Evolutionary conservation across 2,329 filamentous ascomycete genomes (phyloP).

Genomic region (Trichophyton benhamiae): DNA sequence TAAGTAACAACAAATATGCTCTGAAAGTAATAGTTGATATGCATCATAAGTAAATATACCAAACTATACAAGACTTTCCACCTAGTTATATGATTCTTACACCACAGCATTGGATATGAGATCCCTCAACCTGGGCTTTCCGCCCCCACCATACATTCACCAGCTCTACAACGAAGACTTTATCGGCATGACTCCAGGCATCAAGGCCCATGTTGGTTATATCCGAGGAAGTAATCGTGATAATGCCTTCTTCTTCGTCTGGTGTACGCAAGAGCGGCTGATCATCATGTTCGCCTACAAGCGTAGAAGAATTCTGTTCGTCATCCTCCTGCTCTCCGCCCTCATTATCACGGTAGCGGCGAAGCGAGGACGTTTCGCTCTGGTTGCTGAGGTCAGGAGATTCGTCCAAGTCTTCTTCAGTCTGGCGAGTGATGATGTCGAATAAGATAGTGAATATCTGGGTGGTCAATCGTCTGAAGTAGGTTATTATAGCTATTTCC

Average conservation of each 20-base stretch:
- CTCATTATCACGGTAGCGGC: background rate
- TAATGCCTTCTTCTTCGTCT: conserved; percentile 17
- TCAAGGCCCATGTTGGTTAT: conserved; percentile 39
- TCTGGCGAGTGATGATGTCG: conserved; percentile 31
- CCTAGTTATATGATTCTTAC: conserved; percentile 30
- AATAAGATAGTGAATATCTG: conserved; percentile 35
- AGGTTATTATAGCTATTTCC: conserved; percentile 38
- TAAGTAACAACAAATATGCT: background rate
- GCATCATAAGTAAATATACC: background rate
- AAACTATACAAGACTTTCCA: conserved; percentile 1
- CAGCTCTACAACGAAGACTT: conserved; percentile 35
- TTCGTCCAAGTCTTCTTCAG: conserved; percentile 9
- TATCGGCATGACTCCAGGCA: conserved; percentile 37
- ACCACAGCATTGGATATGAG: conserved; percentile 37
- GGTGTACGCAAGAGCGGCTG: conserved; percentile 13
- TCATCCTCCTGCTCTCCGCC: conserved; percentile 15
- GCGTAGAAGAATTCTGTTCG: conserved; percentile 8
- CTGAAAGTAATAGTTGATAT: background rate
- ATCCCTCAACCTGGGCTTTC: conserved; percentile 31
- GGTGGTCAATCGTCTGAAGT: conserved; percentile 38
- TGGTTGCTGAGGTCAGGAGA: background rate
- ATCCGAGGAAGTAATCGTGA: conserved; percentile 33
- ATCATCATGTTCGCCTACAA: conserved; percentile 8
- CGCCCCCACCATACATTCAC: conserved; percentile 37
- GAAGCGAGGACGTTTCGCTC: background rate